These are phyloP conservation scores for Leccinum imitatum DNA, from an alignment of 768 basidiomycete species.

Conservation along the genomic window DNA sequence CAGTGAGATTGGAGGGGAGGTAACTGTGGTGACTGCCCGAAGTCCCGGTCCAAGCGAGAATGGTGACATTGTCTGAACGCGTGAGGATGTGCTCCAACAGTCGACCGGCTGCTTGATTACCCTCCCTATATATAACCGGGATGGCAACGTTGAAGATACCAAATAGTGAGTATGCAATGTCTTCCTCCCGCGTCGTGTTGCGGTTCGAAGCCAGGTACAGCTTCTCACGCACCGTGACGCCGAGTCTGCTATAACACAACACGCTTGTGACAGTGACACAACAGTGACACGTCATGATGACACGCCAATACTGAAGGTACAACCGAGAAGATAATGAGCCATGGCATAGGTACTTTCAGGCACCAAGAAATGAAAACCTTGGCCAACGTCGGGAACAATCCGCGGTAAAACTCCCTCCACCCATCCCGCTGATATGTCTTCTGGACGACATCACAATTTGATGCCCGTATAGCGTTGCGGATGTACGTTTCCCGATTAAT, in stretches of 20 bases:
- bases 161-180: no score
- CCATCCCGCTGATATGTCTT: constrained; percentile 85
- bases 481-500: constrained; percentile 39
- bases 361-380: constrained; percentile 52
- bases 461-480: constrained; percentile 88
- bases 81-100: no score
- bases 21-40: no score
- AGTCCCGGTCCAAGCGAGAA: no score
- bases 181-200: no score
- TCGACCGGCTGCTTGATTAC: no score
- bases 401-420: constrained; percentile 93
- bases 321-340: constrained; percentile 40
- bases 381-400: constrained; percentile 87
- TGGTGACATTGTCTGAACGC: no score
- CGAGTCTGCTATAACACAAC: constrained; percentile 45
- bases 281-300: neutral
- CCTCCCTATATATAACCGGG: no score
- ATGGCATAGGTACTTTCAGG: neutral
- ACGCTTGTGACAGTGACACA: neutral
- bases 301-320: constrained; percentile 85
- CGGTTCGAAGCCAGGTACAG: no score
- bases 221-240: constrained; percentile 28
- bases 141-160: no score
- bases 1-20: no score
- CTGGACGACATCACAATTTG: constrained; percentile 63